Percentiles rank a stretch among this genome's conserved stretches.
These are phyloP conservation scores for Sistotremastrum niveocremeum DNA, from an alignment of 768 basidiomycete genomes.

Conservation along the genomic window DNA sequence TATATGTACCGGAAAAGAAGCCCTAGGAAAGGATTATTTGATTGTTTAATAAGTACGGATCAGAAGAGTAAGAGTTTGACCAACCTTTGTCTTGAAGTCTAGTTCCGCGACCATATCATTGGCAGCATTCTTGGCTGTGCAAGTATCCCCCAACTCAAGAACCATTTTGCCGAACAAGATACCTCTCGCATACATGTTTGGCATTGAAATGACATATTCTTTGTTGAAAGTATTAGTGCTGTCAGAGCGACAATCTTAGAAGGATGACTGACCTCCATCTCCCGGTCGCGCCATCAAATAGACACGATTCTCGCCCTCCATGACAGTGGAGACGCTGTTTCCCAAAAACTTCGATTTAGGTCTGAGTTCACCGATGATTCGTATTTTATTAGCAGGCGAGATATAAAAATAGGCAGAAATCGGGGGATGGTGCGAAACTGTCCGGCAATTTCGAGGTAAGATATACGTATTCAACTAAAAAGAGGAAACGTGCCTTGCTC, in stretches of 20 bases:
- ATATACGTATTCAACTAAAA: not conserved
- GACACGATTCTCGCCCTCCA: constrained; percentile 94
- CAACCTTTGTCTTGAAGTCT: constrained; percentile 95
- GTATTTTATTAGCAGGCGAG: constrained; percentile 77
- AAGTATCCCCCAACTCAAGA: constrained; percentile 85
- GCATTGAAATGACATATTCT: constrained; percentile 91
- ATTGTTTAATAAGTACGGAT: no score
- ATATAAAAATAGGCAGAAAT: constrained; percentile 94
- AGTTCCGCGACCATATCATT: constrained; percentile 65
- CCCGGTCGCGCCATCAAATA: constrained; percentile 69
- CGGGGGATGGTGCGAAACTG: constrained; percentile 92
- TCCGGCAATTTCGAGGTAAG: constrained; percentile 1
- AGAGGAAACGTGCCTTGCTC: constrained; percentile 62
- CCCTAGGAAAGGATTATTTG: constrained; percentile 34
- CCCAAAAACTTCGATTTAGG: constrained; percentile 96
- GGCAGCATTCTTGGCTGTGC: constrained; percentile 71
- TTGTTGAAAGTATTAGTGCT: constrained; percentile 8
- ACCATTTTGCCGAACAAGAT: constrained; percentile 92
- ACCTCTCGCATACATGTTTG: constrained; percentile 91
- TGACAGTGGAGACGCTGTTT: constrained; percentile 88
- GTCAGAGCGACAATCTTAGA: constrained; percentile 6
- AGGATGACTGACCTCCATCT: constrained; percentile 57
- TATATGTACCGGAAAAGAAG: constrained; percentile 95
- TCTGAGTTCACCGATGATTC: constrained; percentile 83
- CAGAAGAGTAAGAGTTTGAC: constrained; percentile 2